These are phyloP conservation scores for Penicillium malachiteum DNA, from an alignment of 495 filamentous ascomycete genomes.

Conservation along the genomic window DNA sequence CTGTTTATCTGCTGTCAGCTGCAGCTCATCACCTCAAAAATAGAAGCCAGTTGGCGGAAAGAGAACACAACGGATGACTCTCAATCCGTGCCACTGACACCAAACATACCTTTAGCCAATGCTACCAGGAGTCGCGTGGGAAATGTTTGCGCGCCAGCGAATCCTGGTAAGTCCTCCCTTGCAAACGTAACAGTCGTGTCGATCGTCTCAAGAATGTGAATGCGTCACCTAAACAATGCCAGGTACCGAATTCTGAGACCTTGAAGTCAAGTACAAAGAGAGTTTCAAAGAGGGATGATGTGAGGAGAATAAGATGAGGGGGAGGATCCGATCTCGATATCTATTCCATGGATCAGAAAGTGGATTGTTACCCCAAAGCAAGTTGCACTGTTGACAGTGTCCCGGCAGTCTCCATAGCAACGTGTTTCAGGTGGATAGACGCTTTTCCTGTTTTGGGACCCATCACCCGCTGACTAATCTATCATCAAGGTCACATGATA, in stretches of 20 bases:
- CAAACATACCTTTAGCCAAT: constrained; percentile 23
- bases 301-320: constrained; percentile 26
- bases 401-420: constrained; percentile 42
- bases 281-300: constrained; percentile 16
- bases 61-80: background rate
- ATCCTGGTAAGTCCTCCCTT: constrained; percentile 12
- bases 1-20: constrained; percentile 8
- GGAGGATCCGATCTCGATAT: constrained; percentile 28
- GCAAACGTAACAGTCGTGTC: constrained; percentile 26
- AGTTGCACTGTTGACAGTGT: constrained; percentile 34
- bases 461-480: constrained; percentile 12
- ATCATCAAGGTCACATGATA: constrained; percentile 16
- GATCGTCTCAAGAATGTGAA: constrained; percentile 33
- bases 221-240: constrained; percentile 24
- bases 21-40: constrained; percentile 3
- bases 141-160: constrained; percentile 19
- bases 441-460: background rate
- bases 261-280: constrained; percentile 8
- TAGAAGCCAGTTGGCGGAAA: background rate
- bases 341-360: constrained; percentile 29
- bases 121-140: constrained; percentile 19
- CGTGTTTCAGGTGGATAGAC: constrained; percentile 8
- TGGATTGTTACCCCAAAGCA: constrained; percentile 28
- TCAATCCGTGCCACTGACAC: background rate
- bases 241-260: too few relatives aligned